These are phyloP conservation scores for Auxenochlorella protothecoides DNA, from an alignment of 139 green algal genomes.

Conservation along the genomic window DNA sequence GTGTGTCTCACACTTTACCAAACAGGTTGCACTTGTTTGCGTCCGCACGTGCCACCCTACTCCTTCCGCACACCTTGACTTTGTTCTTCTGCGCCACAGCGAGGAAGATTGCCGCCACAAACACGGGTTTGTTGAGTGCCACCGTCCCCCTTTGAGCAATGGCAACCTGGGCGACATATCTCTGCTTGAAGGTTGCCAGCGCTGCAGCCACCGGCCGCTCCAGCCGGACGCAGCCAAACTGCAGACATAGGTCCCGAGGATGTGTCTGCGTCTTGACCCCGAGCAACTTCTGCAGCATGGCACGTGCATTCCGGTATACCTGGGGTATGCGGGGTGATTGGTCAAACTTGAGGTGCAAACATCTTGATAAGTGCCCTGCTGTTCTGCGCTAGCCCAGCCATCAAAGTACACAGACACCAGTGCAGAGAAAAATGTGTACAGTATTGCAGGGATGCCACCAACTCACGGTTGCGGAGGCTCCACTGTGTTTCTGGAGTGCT, in stretches of 20 bases:
- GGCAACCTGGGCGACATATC: background rate
- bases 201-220: slow-evolving; percentile 2
- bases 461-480: slow-evolving; percentile 2
- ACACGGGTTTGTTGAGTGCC: slow-evolving; percentile 8
- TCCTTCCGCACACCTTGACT: slow-evolving; percentile 5
- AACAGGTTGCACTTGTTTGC: background rate
- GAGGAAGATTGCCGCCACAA: slow-evolving; percentile 17
- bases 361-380: no score
- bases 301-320: slow-evolving; percentile 15
- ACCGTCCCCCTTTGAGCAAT: slow-evolving; percentile 1
- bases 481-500: slow-evolving; percentile 1
- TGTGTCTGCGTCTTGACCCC: slow-evolving; percentile 1
- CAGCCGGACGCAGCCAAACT: slow-evolving; percentile 20
- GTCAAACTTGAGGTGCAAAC: no score
- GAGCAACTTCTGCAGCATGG: slow-evolving; percentile 16
- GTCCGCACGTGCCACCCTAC: background rate
- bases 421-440: background rate
- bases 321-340: background rate
- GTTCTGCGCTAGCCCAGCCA: background rate
- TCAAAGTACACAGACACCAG: background rate
- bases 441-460: background rate
- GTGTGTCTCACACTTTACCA: background rate
- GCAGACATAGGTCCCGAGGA: slow-evolving; percentile 20
- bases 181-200: slow-evolving; percentile 17
- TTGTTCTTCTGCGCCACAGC: slow-evolving; percentile 20